phyloP scores from a whole-genome alignment of 1,139 yeast genomes.

The Arxiozyma bovina region DNA sequence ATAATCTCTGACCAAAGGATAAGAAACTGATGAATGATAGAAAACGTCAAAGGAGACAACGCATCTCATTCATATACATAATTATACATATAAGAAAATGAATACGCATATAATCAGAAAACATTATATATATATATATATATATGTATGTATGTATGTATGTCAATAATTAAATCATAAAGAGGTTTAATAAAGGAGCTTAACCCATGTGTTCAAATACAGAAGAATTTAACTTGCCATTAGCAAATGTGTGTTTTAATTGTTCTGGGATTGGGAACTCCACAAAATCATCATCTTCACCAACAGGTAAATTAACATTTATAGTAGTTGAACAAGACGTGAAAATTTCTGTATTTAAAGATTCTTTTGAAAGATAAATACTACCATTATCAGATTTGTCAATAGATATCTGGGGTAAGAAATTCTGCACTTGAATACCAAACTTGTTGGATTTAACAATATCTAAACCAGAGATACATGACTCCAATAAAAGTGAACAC shows the following conservation, averaged over 20 bases:
- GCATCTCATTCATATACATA: background rate
- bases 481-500: slow-evolving; percentile 71
- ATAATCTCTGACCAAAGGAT: background rate
- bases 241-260: slow-evolving; percentile 51
- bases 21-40: background rate
- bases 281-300: slow-evolving; percentile 53
- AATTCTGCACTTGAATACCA: slow-evolving; percentile 76
- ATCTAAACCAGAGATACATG: slow-evolving; percentile 81
- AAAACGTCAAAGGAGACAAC: background rate
- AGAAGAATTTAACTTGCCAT: slow-evolving; percentile 41
- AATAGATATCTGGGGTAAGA: slow-evolving; percentile 70
- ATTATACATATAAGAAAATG: background rate
- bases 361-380: slow-evolving; percentile 64
- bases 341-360: slow-evolving; percentile 64
- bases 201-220: slow-evolving; percentile 56
- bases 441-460: slow-evolving; percentile 72
- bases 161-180: background rate
- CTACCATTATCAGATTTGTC: slow-evolving; percentile 87
- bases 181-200: background rate
- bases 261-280: slow-evolving; percentile 88
- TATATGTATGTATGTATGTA: background rate
- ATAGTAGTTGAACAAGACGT: slow-evolving; percentile 79
- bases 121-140: background rate
- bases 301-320: slow-evolving; percentile 69
- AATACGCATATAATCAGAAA: background rate